Base-by-base conservation (phyloP, 1,284 basidiomycete genomes). In the Mixia osmundae region DNA sequence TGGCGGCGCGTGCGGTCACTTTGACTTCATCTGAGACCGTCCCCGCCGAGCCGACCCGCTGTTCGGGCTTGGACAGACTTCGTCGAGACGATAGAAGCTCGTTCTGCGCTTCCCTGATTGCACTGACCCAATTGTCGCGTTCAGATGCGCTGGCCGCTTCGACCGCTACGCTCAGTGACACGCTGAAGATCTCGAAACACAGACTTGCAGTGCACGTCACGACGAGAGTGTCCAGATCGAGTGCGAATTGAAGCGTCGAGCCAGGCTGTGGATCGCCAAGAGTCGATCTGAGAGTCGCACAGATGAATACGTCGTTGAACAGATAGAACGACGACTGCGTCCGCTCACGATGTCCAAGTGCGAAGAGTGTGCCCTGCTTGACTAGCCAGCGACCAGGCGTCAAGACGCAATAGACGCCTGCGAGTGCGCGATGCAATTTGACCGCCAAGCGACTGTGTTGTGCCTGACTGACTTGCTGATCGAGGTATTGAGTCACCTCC, bases 281-380 rank as follows among this genome's bases (percentile, higher is more conserved):
- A 16, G 15, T 27, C 14, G 30, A 34, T n/a, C n/a, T n/a, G n/a
- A n/a, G n/a, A n/a, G n/a, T n/a, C 4, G 48, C 63, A 71, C 78
- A 82, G 19, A 83, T 49, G 14, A 85, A 54, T 45, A 70, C 71
- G 53, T 85, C 79, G 6, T 71, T 74, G 52, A 85, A 78, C 1
- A 85, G 62, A 10, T 83, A 59, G 49, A 83, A 75, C 41, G 76
- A 70, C 31, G 72, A 63, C 11, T 33, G 25, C 42, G 71, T 36
- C 22, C 51, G 46, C 12, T 47, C 42, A 3, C 45, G 40, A 1
- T 47, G 45, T 25, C 49, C 39, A n/a, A 50, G 36, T 34, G 51
- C 52, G 21, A 42, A 38, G 4, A 57, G 37, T 1, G 62, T 46
- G 1, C 73, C 74, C 5, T 74, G 67, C 39, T 69, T 72, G 31